Conservation (phyloP, 495 filamentous ascomycete species). For the Hypoxylon crocopeplum region DNA sequence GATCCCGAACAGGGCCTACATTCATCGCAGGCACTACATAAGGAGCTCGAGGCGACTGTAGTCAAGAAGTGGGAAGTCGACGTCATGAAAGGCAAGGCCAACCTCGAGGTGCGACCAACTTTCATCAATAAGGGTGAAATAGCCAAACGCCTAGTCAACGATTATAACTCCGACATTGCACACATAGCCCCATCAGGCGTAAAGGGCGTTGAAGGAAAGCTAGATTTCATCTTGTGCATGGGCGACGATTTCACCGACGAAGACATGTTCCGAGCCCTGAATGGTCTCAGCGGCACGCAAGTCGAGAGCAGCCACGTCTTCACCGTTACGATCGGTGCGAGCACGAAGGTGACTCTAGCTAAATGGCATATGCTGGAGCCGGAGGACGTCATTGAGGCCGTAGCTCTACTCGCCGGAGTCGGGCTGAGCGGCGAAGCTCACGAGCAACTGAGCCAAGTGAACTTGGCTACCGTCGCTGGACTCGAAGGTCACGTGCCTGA, state of each 20-base stretch:
- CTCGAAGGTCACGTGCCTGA: constrained; percentile 52
- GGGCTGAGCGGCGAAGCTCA: constrained; percentile 52
- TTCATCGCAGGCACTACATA: constrained; percentile 77
- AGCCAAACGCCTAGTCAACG: constrained; percentile 74
- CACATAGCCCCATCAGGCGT: constrained; percentile 11
- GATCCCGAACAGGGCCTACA: constrained; percentile 82
- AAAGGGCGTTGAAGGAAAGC: constrained; percentile 44
- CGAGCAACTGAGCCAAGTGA: constrained; percentile 53
- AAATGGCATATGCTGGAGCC: constrained; percentile 88
- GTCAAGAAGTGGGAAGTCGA: constrained; percentile 83
- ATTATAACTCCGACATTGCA: constrained; percentile 59
- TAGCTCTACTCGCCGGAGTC: constrained; percentile 70
- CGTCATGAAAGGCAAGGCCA: constrained; percentile 94
- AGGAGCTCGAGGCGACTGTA: constrained; percentile 75
- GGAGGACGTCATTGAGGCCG: constrained; percentile 80
- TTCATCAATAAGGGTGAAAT: constrained; percentile 98
- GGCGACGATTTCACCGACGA: constrained; percentile 98
- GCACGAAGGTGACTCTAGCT: constrained; percentile 84
- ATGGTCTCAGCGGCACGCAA: constrained; percentile 60
- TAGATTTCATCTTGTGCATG: constrained; percentile 85
- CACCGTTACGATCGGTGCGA: constrained; percentile 85
- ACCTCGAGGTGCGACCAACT: constrained; percentile 92
- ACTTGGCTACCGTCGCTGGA: constrained; percentile 51
- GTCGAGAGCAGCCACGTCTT: constrained; percentile 69
- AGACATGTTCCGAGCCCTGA: constrained; percentile 78